A percentile compares a stretch with the other conserved stretches of the same genome.
Evolutionary conservation across 2,329 filamentous ascomycete species (phyloP).

Genomic region (Diaporthe nobilis): DNA sequence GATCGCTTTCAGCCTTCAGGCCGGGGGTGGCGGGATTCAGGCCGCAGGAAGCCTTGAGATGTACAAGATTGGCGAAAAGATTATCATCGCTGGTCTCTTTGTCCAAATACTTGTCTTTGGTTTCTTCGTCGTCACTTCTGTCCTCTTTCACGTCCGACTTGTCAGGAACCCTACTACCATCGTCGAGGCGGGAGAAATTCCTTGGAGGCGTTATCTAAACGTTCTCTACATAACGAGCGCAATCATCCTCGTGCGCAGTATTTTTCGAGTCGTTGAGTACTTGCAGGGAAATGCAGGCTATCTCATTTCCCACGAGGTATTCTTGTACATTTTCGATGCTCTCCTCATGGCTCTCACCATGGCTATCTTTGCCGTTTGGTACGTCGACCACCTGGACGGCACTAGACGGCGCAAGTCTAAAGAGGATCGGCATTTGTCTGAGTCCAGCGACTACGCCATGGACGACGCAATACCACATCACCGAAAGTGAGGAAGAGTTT

Average conservation of each 20-base stretch:
- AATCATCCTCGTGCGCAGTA: constrained; percentile 53
- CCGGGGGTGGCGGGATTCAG: constrained; percentile 10
- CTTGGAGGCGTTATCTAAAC: constrained; percentile 44
- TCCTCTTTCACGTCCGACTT: constrained; percentile 60
- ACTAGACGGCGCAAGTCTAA: background rate
- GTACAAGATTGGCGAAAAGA: constrained; percentile 42
- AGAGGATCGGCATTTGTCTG: background rate
- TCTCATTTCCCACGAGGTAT: constrained; percentile 61
- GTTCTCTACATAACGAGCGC: constrained; percentile 37
- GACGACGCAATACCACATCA: background rate
- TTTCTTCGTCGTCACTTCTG: constrained; percentile 60
- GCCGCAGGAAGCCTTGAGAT: constrained; percentile 8
- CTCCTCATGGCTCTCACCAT: constrained; percentile 36
- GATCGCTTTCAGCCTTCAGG: constrained; percentile 25
- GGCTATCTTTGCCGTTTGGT: constrained; percentile 1
- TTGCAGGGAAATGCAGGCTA: constrained; percentile 57
- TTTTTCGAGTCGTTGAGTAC: constrained; percentile 58
- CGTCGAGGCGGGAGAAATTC: constrained; percentile 40
- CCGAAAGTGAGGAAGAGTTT: background rate
- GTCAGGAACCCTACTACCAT: constrained; percentile 1
- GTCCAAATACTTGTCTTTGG: constrained; percentile 65
- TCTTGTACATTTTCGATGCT: constrained; percentile 55
- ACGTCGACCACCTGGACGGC: background rate
- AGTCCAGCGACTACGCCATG: background rate
- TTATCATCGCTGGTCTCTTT: constrained; percentile 56